phyloP scores from a whole-genome alignment of 1,139 yeast genomes.

The Suhomyces coccinellae region DNA sequence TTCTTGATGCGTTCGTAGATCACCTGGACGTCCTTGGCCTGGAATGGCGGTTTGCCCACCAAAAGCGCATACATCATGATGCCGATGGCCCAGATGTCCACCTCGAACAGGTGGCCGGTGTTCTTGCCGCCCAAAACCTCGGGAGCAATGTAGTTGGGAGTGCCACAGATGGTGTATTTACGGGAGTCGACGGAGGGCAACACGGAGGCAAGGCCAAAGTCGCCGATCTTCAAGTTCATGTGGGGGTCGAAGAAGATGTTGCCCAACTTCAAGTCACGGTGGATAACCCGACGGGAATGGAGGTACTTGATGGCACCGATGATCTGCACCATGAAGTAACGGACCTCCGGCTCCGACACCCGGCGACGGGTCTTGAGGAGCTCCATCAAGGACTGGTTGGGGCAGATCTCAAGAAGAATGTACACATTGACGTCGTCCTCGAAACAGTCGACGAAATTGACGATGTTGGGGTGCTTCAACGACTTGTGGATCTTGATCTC shows the following conservation, averaged over 20 bases:
- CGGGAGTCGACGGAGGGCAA: slow-evolving; percentile 67
- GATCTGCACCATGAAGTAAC: slow-evolving; percentile 87
- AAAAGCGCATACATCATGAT: slow-evolving; percentile 91
- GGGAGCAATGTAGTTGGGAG: slow-evolving; percentile 97
- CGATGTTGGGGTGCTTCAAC: slow-evolving; percentile 85
- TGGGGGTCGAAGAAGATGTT: slow-evolving; percentile 90
- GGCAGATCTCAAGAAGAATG: slow-evolving; percentile 90
- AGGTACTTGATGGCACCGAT: slow-evolving; percentile 91
- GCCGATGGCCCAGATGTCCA: slow-evolving; percentile 96
- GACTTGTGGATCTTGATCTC: slow-evolving; percentile 95
- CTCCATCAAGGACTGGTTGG: slow-evolving; percentile 91
- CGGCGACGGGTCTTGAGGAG: slow-evolving; percentile 79
- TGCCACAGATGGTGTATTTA: slow-evolving; percentile 93
- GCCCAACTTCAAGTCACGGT: slow-evolving; percentile 91
- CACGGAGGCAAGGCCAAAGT: slow-evolving; percentile 93
- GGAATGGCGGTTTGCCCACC: slow-evolving; percentile 95
- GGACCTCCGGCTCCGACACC: slow-evolving; percentile 87
- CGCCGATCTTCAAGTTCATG: slow-evolving; percentile 93
- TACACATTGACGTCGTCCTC: slow-evolving; percentile 94
- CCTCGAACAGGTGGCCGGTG: slow-evolving; percentile 90
- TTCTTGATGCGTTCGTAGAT: slow-evolving; percentile 90
- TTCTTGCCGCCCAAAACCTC: slow-evolving; percentile 89
- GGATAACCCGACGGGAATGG: slow-evolving; percentile 92
- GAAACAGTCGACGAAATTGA: slow-evolving; percentile 89
- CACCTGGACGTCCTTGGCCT: slow-evolving; percentile 89